Conservation (phyloP, 176 grass and related monocot genomes). For the Rhynchospora tenuis region DNA sequence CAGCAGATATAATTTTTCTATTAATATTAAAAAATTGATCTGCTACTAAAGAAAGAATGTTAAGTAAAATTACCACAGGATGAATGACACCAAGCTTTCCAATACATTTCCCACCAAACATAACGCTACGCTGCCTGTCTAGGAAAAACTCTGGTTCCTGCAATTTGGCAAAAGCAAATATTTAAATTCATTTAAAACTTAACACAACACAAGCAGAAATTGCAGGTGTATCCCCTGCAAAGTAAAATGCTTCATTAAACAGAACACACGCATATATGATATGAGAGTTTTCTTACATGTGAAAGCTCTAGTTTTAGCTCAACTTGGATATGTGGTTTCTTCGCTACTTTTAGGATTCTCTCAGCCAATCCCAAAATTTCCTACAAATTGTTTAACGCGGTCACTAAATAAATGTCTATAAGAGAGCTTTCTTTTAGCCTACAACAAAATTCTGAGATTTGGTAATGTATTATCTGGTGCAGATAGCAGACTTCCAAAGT, state of each 20-base stretch:
- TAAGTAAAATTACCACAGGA: constrained; percentile 47
- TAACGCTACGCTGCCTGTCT: constrained; percentile 83
- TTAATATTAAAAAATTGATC: neutral
- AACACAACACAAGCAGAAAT: neutral
- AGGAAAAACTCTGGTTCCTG: constrained; percentile 90
- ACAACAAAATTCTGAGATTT: neutral
- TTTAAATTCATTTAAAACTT: neutral
- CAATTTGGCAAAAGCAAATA: neutral
- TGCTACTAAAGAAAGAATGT: neutral
- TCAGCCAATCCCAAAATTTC: constrained; percentile 94
- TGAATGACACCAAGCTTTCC: constrained; percentile 85
- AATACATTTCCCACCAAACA: constrained; percentile 53
- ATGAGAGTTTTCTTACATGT: constrained; percentile 46
- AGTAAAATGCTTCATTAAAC: neutral
- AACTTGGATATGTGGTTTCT: constrained; percentile 42
- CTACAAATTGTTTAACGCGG: constrained; percentile 34
- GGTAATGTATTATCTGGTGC: neutral
- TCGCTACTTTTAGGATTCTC: constrained; percentile 77
- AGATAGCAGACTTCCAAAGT: neutral
- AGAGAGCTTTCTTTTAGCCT: constrained; percentile 5
- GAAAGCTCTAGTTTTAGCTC: constrained; percentile 50
- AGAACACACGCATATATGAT: neutral
- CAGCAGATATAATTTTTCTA: neutral
- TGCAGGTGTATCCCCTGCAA: neutral
- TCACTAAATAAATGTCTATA: constrained; percentile 1